Evolutionary conservation across 352 stramenopile genomes (phyloP), one percentile per base, ranked within the genome.

Genomic region (Phytophthora multivora): DNA sequence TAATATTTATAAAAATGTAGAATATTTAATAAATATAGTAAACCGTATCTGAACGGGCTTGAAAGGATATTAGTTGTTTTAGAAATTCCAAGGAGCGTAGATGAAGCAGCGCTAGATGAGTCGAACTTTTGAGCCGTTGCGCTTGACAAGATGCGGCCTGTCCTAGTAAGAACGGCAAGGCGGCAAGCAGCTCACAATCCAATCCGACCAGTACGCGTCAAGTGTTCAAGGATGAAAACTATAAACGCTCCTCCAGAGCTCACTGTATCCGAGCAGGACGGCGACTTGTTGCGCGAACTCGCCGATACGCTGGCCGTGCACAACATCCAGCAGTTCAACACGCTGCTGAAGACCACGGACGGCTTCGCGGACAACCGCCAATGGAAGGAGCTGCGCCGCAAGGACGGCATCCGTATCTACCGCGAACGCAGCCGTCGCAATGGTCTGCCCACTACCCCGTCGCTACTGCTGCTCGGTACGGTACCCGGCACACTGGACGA

Each of bases 391-490:
- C 43, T 51, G 15, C 43, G 43, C 3, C 43, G 25, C 15, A 51
- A 51, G 43, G 43, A 51, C 43, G 25, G 26, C 15, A 8, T 51
- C 3, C 43, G 43, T 15, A 38, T 51, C 23, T 51, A 51, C 15
- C 43, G 43, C 8, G 25, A 35, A 23, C 43, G 43, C 25, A 51
- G n/a, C 15, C 23, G 13, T 16, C 43, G 19, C 43, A 35, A 36
- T 4, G 43, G 43, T 16, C 25, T 51, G 25, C 43, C 43, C 0
- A 51, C 43, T 26, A 49, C 69, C 25, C 72, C 72, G 19, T 74
- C 60, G 49, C 66, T 84, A 33, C 46, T 78, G 26, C 59, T 77
- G 28, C 36, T 75, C 11, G 77, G 77, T 23, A 66, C 71, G 12
- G 49, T 86, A 15, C 45, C 51, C 1, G 71, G 73, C 13, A 48